Evolutionary conservation across 768 basidiomycete species (phyloP).

Genomic region (Daedaleopsis sinensis): DNA sequence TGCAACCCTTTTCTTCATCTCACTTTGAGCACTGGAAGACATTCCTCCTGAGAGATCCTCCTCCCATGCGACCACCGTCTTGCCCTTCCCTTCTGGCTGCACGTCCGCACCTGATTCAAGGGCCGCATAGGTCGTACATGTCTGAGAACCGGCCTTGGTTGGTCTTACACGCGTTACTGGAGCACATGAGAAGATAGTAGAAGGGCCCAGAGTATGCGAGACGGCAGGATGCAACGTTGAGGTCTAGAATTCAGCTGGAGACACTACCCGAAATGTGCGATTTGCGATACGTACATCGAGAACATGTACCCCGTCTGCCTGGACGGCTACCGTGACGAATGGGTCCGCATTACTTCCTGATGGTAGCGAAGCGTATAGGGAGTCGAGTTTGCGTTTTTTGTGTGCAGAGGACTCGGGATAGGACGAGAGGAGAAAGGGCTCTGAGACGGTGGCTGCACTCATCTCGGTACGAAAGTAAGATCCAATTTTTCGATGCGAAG

Average conservation of each 20-base stretch:
- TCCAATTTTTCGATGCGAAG: conserved; percentile 10
- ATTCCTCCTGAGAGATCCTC: conserved; percentile 41
- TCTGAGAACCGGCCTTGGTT: conserved; percentile 34
- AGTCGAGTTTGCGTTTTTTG: conserved; percentile 16
- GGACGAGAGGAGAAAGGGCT: conserved; percentile 45
- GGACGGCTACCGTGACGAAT: conserved; percentile 67
- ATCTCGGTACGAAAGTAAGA: conserved; percentile 24
- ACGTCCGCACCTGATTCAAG: conserved; percentile 53
- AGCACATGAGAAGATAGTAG: conserved; percentile 61
- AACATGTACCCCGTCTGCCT: conserved; percentile 76
- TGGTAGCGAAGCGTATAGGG: conserved; percentile 13
- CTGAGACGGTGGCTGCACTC: conserved; percentile 37
- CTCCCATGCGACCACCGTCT: conserved; percentile 65
- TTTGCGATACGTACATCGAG: conserved; percentile 56
- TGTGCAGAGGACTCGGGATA: conserved; percentile 30
- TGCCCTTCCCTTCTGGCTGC: conserved; percentile 41
- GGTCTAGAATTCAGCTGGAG: conserved; percentile 42
- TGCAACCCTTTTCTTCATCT: conserved; percentile 43
- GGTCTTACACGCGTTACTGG: conserved; percentile 47
- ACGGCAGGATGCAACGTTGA: conserved; percentile 64
- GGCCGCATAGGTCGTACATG: conserved; percentile 58
- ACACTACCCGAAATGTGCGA: not conserved
- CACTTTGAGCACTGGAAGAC: conserved; percentile 27
- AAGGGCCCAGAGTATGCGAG: conserved; percentile 73
- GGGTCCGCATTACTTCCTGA: conserved; percentile 42